A percentile compares a stretch with the other conserved stretches of the same genome.
Evolutionary conservation across 345 rosid species (phyloP).

Genomic region (Adansonia digitata): DNA sequence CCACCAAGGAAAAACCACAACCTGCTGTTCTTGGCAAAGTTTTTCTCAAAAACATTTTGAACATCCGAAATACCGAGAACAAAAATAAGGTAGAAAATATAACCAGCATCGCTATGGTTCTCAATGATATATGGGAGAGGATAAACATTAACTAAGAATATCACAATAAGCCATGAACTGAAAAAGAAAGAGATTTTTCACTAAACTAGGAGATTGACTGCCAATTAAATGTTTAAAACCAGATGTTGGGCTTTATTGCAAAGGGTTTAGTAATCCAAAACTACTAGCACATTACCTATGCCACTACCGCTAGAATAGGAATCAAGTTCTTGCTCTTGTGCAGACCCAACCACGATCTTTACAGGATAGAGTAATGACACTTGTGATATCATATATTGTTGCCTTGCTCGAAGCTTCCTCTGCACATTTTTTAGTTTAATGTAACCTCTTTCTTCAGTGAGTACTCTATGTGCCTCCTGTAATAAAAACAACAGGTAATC

Average conservation of each 20-base stretch:
- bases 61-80: background rate
- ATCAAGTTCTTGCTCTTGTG: conserved; percentile 90
- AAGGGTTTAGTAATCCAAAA: background rate
- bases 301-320: conserved; percentile 61
- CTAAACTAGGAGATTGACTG: background rate
- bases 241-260: background rate
- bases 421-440: conserved; percentile 53
- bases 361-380: conserved; percentile 76
- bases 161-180: background rate
- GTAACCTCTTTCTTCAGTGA: conserved; percentile 67
- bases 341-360: conserved; percentile 62
- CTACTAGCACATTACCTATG: conserved; percentile 47
- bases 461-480: conserved; percentile 51
- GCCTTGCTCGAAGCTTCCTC: conserved; percentile 72
- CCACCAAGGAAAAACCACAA: background rate
- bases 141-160: background rate
- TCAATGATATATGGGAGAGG: background rate
- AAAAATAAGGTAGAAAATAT: background rate
- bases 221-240: background rate
- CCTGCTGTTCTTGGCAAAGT: background rate
- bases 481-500: conserved; percentile 1
- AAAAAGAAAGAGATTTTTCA: background rate
- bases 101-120: background rate
- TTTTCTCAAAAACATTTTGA: background rate
- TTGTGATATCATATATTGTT: conserved; percentile 83